Conservation (phyloP, 108 stramenopile genomes). For the Skeletonema costatum region DNA sequence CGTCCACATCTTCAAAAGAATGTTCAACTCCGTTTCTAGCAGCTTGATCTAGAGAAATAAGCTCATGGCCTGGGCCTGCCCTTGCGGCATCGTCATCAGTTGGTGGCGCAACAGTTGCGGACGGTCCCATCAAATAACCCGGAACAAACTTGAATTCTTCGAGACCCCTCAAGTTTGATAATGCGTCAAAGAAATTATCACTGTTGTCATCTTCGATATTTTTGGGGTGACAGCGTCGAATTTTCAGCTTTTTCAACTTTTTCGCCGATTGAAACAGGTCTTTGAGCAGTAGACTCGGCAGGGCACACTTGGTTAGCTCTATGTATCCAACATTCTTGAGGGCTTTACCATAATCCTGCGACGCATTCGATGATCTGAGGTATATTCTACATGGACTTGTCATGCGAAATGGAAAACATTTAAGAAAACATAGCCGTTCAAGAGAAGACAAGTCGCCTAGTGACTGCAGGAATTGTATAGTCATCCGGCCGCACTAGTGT, state of each 20-base stretch:
- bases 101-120: background rate
- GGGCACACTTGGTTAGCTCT: background rate
- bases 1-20: too few relatives aligned
- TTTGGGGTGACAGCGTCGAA: background rate
- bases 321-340: background rate
- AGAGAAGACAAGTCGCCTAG: background rate
- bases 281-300: background rate
- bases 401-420: background rate
- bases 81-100: background rate
- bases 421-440: background rate
- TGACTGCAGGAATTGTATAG: background rate
- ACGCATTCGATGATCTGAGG: background rate
- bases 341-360: background rate
- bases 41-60: too few relatives aligned
- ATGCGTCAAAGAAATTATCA: background rate
- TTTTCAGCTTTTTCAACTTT: background rate
- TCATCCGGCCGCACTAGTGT: background rate
- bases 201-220: too few relatives aligned
- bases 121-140: background rate
- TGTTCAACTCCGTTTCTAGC: too few relatives aligned
- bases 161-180: background rate
- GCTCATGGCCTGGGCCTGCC: background rate
- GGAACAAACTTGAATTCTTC: background rate
- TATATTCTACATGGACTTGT: background rate
- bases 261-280: background rate